A percentile compares a stretch with the other conserved stretches of the same genome.
Conservation (phyloP, 2,329 filamentous ascomycete genomes). For the Dactylonectria estremocensis region DNA sequence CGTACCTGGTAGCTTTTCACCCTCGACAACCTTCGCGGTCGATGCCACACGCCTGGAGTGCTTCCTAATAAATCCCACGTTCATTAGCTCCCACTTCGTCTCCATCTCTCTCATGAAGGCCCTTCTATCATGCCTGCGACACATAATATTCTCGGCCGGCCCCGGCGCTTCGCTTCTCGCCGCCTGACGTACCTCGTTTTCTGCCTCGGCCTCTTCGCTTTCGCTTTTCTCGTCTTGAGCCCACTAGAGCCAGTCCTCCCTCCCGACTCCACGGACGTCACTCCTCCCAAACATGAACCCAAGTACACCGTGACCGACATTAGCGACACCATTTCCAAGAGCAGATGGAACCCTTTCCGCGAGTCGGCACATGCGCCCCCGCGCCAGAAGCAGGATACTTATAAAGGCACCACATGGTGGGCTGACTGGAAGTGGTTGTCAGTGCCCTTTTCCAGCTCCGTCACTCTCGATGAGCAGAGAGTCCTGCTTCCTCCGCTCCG, state of each 20-base stretch:
- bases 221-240: constrained; percentile 67
- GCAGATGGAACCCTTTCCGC: constrained; percentile 76
- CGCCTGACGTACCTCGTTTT: constrained; percentile 68
- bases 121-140: constrained; percentile 49
- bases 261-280: constrained; percentile 66
- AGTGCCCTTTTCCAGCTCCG: constrained; percentile 84
- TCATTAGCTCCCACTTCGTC: constrained; percentile 1
- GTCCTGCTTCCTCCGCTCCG: constrained; percentile 85
- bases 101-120: not conserved
- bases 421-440: constrained; percentile 91
- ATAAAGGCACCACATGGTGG: constrained; percentile 87
- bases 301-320: constrained; percentile 65
- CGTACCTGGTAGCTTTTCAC: not conserved
- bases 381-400: constrained; percentile 83
- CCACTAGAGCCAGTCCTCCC: constrained; percentile 65
- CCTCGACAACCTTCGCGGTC: constrained; percentile 1
- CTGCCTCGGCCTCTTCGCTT: constrained; percentile 66
- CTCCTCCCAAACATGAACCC: constrained; percentile 36
- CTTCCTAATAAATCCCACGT: not conserved
- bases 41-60: constrained; percentile 21
- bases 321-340: constrained; percentile 61
- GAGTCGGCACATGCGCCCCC: constrained; percentile 80
- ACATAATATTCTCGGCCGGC: constrained; percentile 60
- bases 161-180: constrained; percentile 66
- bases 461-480: constrained; percentile 85